Evolutionary conservation across 768 basidiomycete species (phyloP), one percentile per base, ranked within the genome.

Genomic region (Macrocybe gigantea): DNA sequence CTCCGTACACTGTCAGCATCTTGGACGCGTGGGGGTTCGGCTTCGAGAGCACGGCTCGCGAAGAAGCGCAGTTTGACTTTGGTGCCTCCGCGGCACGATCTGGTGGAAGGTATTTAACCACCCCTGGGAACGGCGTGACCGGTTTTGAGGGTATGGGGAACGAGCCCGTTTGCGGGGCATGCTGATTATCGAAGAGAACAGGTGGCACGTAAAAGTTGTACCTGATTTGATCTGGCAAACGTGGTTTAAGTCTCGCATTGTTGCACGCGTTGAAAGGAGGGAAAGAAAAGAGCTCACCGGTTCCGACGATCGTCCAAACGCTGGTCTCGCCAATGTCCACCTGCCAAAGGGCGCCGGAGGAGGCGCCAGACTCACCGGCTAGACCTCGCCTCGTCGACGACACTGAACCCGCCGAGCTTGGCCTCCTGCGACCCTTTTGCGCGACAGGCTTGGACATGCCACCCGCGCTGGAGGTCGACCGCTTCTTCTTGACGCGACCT

Each of bases 131-230:
- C 1, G 89, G 86, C 12, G 92, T 92, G 51, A 93, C 80, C 7
- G 87, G 85, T 59, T 88, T 89, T 33, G 82, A 79, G 12, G 88
- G 86, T 48, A 86, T 79, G 32, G 87, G 85, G 75, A 84, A 90
- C 14, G 86, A 83, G 5, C 80, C 77, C 6, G 74, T 81, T 57
- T 80, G 81, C 13, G 80, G 71, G n/a, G 80, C 77, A 52, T 81
- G 82, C 63, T 85, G 87, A 56, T 82, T 82, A 69, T 91, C 88
- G 61, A 87, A 89, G 38, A 93, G 72, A 22, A 85, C 78, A 1
- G 88, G 88, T 32, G 92, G 92, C 9, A 93, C 85, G 60, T 91
- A 93, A 66, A 93, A 94, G 65, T 93, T 92, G 69, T 93, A 93
- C 52, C 92, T 84, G 45, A 92, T 79, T 79, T 93, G 88, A 60